A percentile compares a stretch with the other conserved stretches of the same genome.
Conservation (phyloP, 2,329 filamentous ascomycete species). For the Zasmidium angulare region DNA sequence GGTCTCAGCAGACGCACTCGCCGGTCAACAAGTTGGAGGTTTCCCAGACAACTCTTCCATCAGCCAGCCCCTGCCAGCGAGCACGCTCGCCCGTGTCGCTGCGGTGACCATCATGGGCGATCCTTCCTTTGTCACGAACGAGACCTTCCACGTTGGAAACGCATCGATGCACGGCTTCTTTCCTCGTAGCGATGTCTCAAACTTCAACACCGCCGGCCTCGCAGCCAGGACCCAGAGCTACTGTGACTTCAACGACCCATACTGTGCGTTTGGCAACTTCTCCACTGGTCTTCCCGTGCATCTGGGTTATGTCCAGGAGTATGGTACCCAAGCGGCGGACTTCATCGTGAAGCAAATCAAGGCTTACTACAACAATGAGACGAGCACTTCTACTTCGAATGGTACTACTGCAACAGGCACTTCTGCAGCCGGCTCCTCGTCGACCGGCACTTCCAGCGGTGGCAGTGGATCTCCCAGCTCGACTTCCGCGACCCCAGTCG, state of each 20-base stretch:
- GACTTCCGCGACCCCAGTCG: neutral
- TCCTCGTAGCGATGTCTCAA: conserved; percentile 10
- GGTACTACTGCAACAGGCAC: conserved; percentile 3
- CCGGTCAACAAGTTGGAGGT: conserved; percentile 13
- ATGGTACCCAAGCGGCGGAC: conserved; percentile 13
- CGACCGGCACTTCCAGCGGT: neutral
- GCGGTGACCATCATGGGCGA: conserved; percentile 22
- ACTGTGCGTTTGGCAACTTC: conserved; percentile 17
- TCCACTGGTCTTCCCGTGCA: conserved; percentile 15
- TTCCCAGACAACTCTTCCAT: conserved; percentile 17
- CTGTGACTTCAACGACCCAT: conserved; percentile 21
- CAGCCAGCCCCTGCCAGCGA: conserved; percentile 10
- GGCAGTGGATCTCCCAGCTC: neutral
- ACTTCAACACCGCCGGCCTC: conserved; percentile 11
- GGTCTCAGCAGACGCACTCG: conserved; percentile 18
- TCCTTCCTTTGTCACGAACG: conserved; percentile 13
- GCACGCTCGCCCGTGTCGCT: conserved; percentile 11
- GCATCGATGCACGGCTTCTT: conserved; percentile 21
- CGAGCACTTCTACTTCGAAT: neutral
- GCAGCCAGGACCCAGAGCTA: conserved; percentile 14
- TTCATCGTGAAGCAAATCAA: conserved; percentile 18
- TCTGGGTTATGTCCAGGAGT: conserved; percentile 17
- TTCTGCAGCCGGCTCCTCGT: neutral
- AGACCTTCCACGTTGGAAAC: conserved; percentile 21
- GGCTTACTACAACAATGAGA: conserved; percentile 7